phyloP scores from a whole-genome alignment of 2,329 filamentous ascomycete genomes.

The Phialemoniopsis sp. region DNA sequence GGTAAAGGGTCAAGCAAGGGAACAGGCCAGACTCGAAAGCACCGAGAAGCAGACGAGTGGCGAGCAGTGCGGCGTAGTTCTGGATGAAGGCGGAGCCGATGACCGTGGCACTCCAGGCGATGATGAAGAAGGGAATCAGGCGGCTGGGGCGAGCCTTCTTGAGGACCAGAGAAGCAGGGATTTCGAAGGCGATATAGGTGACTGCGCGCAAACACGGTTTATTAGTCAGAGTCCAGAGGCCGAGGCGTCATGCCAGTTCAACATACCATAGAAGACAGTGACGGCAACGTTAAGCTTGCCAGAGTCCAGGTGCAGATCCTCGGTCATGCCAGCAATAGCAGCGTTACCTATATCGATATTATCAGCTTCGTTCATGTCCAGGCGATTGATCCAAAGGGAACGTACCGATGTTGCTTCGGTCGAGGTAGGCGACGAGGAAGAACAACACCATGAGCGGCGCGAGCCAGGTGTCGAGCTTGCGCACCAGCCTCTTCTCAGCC shows the following conservation, averaged over 20 bases:
- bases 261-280: too few relatives aligned
- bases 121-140: constrained; percentile 11
- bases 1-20: constrained; percentile 29
- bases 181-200: constrained; percentile 4
- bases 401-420: constrained; percentile 18
- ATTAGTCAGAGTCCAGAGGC: too few relatives aligned
- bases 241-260: too few relatives aligned
- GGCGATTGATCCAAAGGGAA: too few relatives aligned
- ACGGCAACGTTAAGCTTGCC: too few relatives aligned
- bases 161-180: not conserved
- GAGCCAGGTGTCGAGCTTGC: constrained; percentile 3
- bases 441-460: constrained; percentile 1
- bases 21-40: constrained; percentile 28
- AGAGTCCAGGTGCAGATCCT: constrained; percentile 1
- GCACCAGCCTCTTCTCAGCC: constrained; percentile 4
- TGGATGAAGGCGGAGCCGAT: constrained; percentile 33
- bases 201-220: not conserved
- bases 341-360: too few relatives aligned
- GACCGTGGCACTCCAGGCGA: constrained; percentile 38
- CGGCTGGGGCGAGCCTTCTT: too few relatives aligned
- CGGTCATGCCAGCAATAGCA: constrained; percentile 14
- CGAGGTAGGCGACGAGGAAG: constrained; percentile 9
- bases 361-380: too few relatives aligned
- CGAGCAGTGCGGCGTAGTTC: constrained; percentile 18
- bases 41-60: constrained; percentile 12